A percentile compares a stretch with the other conserved stretches of the same genome.
These are phyloP conservation scores for Lecanosticta acicola DNA, from an alignment of 2,329 filamentous ascomycete genomes.

Conservation along the genomic window DNA sequence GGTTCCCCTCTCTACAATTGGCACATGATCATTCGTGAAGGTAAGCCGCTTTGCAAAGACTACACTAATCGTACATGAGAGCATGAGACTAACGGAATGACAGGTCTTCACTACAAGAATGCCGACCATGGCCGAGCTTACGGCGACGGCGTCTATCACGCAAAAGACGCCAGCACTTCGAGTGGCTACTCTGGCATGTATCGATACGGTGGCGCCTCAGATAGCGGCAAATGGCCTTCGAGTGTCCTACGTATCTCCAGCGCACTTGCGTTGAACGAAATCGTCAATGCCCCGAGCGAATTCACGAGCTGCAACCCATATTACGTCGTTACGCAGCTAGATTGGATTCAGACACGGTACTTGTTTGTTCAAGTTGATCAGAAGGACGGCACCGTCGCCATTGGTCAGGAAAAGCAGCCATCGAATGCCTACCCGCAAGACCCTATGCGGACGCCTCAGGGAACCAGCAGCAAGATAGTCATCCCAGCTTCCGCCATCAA, in stretches of 20 bases:
- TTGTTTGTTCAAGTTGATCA: slow-evolving; percentile 55
- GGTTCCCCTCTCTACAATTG: slow-evolving; percentile 72
- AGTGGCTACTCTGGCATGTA: slow-evolving; percentile 41
- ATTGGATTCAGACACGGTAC: slow-evolving; percentile 90
- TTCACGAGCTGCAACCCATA: slow-evolving; percentile 55
- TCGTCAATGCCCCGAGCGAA: slow-evolving; percentile 65
- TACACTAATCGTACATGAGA: too few relatives aligned
- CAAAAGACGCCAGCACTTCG: slow-evolving; percentile 54
- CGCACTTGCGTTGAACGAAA: slow-evolving; percentile 71
- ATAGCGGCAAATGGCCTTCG: slow-evolving; percentile 57
- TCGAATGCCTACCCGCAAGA: slow-evolving; percentile 36
- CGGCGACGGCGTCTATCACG: slow-evolving; percentile 80
- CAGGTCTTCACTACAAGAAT: slow-evolving; percentile 63
- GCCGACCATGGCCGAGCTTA: slow-evolving; percentile 60
- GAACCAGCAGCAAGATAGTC: slow-evolving; percentile 37
- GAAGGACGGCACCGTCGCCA: slow-evolving; percentile 12
- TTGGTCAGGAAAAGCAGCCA: slow-evolving; percentile 20
- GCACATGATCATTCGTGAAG: slow-evolving; percentile 83
- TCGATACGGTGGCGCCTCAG: not conserved
- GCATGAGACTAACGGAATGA: too few relatives aligned
- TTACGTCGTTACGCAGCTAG: slow-evolving; percentile 66
- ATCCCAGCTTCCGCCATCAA: slow-evolving; percentile 52
- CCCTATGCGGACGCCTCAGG: slow-evolving; percentile 37
- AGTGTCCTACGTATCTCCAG: slow-evolving; percentile 56
- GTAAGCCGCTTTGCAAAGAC: too few relatives aligned